Base-by-base conservation (phyloP, 768 basidiomycete species). In the Grammothele lineata region DNA sequence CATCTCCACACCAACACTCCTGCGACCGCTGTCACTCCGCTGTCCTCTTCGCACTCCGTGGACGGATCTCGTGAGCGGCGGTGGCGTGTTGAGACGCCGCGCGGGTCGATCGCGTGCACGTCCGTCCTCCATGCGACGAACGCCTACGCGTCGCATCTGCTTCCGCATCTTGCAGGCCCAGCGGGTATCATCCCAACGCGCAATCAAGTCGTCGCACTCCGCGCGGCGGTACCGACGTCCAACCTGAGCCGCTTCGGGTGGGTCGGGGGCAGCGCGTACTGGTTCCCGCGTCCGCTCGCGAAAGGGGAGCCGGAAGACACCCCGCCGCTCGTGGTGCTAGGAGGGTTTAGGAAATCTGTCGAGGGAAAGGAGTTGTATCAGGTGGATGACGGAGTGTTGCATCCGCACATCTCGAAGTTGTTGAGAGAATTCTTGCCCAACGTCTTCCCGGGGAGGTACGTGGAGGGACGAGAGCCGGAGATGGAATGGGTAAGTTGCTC, bases 81-180 rank as follows among this genome's bases (percentile, higher is more conserved):
- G 3, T 88, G 84, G 84, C 58, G 58, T 0, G 62, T 87, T 11
- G 54, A 61, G 4, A 93, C 91, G 0, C 75, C 81, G 0, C 76
- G 89, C n/a, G 91, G 92, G 1, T 53, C 58, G 1, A 62, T 92
- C 18, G 34, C 60, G 4, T 82, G 85, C 52, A 64, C 70, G 17
- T 80, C 82, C 49, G 76, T 95, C 36, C 69, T 96, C 4, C 90
- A 93, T 60, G 90, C 89, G 0, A 93, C 90, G 9, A 96, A 96
- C 57, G 93, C 71, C 0, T 93, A 94, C 50, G 78, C 83, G 10
- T 77, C 83, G 3, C 74, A 86, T 55, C 76, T 95, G 27, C 70
- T 96, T n/a, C 86, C 87, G 0, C 76, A 80, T 48, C 60, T 92
- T 23, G 56, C 70, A 7, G 79, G 81, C 0, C 70, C 71, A 12